A percentile compares a stretch with the other conserved stretches of the same genome.
Evolutionary conservation across 306 rosid genomes (phyloP).

Genomic region (Vigna radiata): DNA sequence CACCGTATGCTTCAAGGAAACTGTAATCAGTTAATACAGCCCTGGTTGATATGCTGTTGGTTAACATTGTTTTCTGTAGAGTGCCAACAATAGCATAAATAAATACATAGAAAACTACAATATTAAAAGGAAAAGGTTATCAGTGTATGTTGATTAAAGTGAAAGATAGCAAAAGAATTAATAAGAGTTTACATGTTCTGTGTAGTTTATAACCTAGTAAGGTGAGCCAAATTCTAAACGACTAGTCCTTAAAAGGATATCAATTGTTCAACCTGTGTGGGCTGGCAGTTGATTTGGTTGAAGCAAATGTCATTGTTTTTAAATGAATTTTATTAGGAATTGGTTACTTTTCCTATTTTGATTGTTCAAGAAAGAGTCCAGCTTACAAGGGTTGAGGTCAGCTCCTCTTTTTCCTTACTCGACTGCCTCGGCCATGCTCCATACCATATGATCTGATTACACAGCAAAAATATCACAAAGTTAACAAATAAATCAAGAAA

Average conservation of each 20-base stretch:
- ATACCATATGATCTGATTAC: constrained; percentile 85
- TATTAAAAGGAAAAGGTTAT: background rate
- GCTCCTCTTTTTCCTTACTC: constrained; percentile 57
- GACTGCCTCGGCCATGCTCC: constrained; percentile 81
- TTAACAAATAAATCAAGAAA: background rate
- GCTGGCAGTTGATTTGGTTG: background rate
- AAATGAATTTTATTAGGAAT: background rate
- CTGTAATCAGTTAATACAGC: constrained; percentile 61
- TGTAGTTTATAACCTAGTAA: background rate
- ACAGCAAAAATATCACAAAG: background rate
- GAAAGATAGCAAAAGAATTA: too few relatives aligned
- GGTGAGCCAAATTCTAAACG: background rate
- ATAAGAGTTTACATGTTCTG: background rate
- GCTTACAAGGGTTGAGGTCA: constrained; percentile 71
- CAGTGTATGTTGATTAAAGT: background rate
- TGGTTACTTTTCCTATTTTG: background rate
- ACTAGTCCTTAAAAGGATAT: background rate
- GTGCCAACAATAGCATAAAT: background rate
- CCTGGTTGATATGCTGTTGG: constrained; percentile 57
- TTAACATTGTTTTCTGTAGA: constrained; percentile 69
- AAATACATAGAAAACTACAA: background rate
- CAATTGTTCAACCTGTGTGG: background rate
- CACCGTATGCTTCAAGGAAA: constrained; percentile 75
- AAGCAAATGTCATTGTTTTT: background rate
- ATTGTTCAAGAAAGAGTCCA: constrained; percentile 7